Evolutionary conservation across 2,329 filamentous ascomycete species (phyloP).

Genomic region (Aspergillus ochraceus): DNA sequence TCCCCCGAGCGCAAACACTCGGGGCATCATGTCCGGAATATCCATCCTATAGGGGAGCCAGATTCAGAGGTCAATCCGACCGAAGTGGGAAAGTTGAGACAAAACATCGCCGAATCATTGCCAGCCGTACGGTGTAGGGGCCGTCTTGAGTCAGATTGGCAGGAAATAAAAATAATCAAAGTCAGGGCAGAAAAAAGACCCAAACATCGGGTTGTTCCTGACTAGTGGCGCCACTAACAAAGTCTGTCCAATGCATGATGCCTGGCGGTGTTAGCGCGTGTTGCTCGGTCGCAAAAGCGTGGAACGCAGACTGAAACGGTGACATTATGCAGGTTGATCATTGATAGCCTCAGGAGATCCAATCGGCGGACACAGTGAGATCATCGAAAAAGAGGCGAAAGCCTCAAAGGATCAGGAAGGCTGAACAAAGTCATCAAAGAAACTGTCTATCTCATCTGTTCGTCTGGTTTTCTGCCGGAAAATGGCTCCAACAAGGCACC

Average conservation of each 20-base stretch:
- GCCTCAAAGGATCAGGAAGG: background rate
- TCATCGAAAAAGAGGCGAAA: background rate
- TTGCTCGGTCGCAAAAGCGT: constrained; percentile 4
- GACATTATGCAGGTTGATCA: constrained; percentile 3
- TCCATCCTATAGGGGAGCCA: constrained; percentile 1
- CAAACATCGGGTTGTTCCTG: constrained; percentile 5
- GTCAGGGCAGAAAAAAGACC: background rate
- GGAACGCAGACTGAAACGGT: constrained; percentile 6
- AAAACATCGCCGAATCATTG: constrained; percentile 1
- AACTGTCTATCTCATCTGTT: background rate
- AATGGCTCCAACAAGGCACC: background rate
- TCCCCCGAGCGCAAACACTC: background rate
- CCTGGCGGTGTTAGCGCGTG: background rate
- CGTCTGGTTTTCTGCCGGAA: too few relatives aligned
- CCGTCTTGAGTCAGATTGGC: background rate
- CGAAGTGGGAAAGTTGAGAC: background rate
- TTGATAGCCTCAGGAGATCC: too few relatives aligned
- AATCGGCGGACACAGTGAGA: background rate
- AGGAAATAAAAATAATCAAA: background rate
- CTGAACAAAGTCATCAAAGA: background rate
- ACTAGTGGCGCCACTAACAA: constrained; percentile 4
- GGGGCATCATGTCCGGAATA: constrained; percentile 1
- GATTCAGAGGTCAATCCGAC: background rate
- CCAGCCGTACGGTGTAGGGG: too few relatives aligned
- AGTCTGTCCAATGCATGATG: background rate